phyloP scores from a whole-genome alignment of 768 basidiomycete genomes.

The Panus rudis region DNA sequence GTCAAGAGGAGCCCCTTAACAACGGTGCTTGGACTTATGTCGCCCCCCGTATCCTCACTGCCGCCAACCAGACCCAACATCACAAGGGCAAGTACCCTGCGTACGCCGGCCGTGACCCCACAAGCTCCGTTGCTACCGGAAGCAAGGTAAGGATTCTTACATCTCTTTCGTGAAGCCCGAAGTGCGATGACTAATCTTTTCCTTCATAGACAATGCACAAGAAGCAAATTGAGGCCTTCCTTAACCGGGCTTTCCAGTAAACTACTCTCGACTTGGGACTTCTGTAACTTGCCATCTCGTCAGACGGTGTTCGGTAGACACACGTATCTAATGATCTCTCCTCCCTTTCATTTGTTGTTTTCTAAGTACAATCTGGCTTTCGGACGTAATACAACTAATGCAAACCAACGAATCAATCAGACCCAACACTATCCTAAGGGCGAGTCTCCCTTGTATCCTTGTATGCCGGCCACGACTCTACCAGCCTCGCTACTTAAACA shows the following conservation, averaged over 20 bases:
- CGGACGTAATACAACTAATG: no score
- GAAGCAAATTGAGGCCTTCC: constrained; percentile 80
- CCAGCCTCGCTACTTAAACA: no score
- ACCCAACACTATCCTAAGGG: no score
- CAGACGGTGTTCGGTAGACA: no score
- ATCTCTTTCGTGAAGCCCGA: neutral
- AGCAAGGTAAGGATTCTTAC: constrained; percentile 55
- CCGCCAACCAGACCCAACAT: constrained; percentile 83
- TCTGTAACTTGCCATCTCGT: no score
- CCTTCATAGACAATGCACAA: constrained; percentile 65
- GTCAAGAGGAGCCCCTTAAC: constrained; percentile 96
- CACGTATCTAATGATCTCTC: no score
- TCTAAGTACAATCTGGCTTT: no score
- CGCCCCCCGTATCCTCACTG: constrained; percentile 88
- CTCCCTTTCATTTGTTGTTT: no score
- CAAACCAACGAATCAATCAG: no score
- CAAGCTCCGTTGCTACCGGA: constrained; percentile 87
- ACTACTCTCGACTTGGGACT: neutral
- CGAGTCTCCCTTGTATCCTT: no score
- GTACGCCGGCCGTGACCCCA: constrained; percentile 91
- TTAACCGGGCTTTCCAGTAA: constrained; percentile 47
- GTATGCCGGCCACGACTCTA: no score
- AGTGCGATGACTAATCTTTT: constrained; percentile 11
- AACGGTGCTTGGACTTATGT: constrained; percentile 97
- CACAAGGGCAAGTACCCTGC: constrained; percentile 87